A percentile compares a stretch with the other conserved stretches of the same genome.
These are phyloP conservation scores for Chrysochromulina tobinii DNA, from an alignment of 78 protist genomes.

Conservation along the genomic window DNA sequence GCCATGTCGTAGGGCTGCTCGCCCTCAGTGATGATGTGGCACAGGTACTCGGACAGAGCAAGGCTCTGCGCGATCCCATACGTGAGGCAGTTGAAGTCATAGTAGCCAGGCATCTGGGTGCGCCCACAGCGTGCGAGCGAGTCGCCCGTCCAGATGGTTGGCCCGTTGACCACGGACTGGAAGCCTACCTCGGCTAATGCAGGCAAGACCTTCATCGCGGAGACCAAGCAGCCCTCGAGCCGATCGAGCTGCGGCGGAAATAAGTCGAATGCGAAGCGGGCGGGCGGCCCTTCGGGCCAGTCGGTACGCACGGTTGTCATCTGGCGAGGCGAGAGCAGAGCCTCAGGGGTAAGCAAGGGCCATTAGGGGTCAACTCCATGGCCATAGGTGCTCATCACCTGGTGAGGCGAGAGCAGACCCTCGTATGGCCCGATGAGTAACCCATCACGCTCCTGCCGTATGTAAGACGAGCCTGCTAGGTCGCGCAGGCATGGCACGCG, in stretches of 20 bases:
- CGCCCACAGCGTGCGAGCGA: constrained; percentile 22
- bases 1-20: constrained; percentile 31
- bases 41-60: constrained; percentile 6
- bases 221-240: neutral
- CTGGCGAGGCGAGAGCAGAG: too few relatives aligned
- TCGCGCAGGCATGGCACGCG: constrained; percentile 27
- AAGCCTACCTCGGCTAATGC: neutral
- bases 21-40: neutral
- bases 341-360: too few relatives aligned
- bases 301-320: neutral
- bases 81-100: constrained; percentile 11
- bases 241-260: neutral
- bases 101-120: constrained; percentile 4
- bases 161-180: neutral
- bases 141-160: constrained; percentile 24
- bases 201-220: neutral
- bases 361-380: too few relatives aligned
- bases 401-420: neutral
- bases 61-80: constrained; percentile 31
- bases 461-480: constrained; percentile 15
- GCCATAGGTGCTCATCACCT: too few relatives aligned
- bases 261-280: neutral
- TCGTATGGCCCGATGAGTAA: constrained; percentile 29
- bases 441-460: constrained; percentile 30
- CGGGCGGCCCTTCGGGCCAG: constrained; percentile 7